Base-by-base conservation (phyloP, 2,329 filamentous ascomycete species). In the Calonectria hongkongensis region DNA sequence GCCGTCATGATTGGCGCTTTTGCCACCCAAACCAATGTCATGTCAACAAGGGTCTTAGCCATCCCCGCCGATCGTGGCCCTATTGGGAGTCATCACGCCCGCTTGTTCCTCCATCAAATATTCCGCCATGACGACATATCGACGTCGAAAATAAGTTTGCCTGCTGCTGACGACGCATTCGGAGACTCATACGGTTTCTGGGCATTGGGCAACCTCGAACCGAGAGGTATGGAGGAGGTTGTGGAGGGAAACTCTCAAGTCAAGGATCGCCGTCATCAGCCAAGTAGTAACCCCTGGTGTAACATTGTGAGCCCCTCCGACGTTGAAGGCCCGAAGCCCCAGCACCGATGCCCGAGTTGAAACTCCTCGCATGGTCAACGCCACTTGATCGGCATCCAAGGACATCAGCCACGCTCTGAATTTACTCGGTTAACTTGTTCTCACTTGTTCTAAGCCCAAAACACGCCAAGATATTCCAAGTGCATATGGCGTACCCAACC, bases 61-160 rank as follows among this genome's bases (percentile, higher is more conserved):
- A 69, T 73, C 58, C 51, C 64, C 33, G 75, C 39, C 58, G 74
- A 79, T 79, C 78, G 28, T 74, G 36, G 27, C 78, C 73, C 66
- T 72, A 79, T 79, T 60, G 36, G 50, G 73, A 27, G 27, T 64
- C 30, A 33, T 65, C 68, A 73, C 70, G 73, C 68, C 74, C 67
- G 68, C 76, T 76, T 73, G 27, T 73, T 62, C 62, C 68, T 60
- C 67, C 68, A 64, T 74, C 51, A 58, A 70, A 71, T 68, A 70
- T 66, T 30, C 56, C 69, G 28, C 60, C 72, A 78, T 79, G 78
- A 79, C 78, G 78, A 73, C 69, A 79, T 78, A 47, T 68, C 75
- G 74, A 78, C 75, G 74, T 70, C 39, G 65, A 66, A n/a, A 58
- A 50, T 71, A 33, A 62, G 48, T 66, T 69, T 75, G 30, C 65